These are phyloP conservation scores for Huntiella abstrusa DNA, from an alignment of 2,329 filamentous ascomycete species.

Conservation along the genomic window DNA sequence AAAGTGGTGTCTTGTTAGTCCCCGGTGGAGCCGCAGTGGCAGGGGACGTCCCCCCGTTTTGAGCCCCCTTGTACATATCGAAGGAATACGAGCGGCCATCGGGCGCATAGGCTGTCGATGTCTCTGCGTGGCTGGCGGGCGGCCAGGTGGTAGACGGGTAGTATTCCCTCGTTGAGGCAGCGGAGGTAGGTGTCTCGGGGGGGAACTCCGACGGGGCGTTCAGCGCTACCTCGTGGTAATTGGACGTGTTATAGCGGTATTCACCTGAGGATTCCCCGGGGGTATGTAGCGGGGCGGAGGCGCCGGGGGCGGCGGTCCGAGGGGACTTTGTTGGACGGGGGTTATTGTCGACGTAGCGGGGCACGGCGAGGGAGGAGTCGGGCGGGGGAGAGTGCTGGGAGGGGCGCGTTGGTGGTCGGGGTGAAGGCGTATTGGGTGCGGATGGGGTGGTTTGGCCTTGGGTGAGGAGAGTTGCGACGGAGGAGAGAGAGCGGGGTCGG, in stretches of 20 bases:
- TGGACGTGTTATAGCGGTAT: slow-evolving; percentile 35
- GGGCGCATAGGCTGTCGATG: slow-evolving; percentile 6
- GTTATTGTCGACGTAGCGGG: slow-evolving; percentile 37
- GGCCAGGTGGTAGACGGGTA: slow-evolving; percentile 34
- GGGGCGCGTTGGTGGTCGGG: slow-evolving; percentile 29
- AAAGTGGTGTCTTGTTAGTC: slow-evolving; percentile 12
- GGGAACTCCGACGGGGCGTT: slow-evolving; percentile 13
- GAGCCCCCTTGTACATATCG: slow-evolving; percentile 28
- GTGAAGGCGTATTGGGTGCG: slow-evolving; percentile 38
- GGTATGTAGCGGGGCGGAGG: slow-evolving; percentile 29
- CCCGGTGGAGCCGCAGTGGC: slow-evolving; percentile 20
- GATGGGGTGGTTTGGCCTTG: slow-evolving; percentile 28
- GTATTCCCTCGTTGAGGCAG: slow-evolving; percentile 27
- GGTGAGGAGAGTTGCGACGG: slow-evolving; percentile 32
- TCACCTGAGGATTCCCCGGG: slow-evolving; percentile 32
- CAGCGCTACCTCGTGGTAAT: slow-evolving; percentile 18
- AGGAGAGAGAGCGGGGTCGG: slow-evolving; percentile 23
- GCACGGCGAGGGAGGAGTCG: slow-evolving; percentile 31
- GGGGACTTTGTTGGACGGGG: slow-evolving; percentile 37
- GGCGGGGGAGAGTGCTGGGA: slow-evolving; percentile 22
- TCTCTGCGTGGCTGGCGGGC: slow-evolving; percentile 4
- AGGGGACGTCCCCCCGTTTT: neutral
- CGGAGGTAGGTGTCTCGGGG: slow-evolving; percentile 14
- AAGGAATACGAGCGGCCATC: slow-evolving; percentile 27
- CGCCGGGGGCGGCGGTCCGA: slow-evolving; percentile 29